Evolutionary conservation across 768 basidiomycete genomes (phyloP).

Genomic region (Phylloporus sp.): DNA sequence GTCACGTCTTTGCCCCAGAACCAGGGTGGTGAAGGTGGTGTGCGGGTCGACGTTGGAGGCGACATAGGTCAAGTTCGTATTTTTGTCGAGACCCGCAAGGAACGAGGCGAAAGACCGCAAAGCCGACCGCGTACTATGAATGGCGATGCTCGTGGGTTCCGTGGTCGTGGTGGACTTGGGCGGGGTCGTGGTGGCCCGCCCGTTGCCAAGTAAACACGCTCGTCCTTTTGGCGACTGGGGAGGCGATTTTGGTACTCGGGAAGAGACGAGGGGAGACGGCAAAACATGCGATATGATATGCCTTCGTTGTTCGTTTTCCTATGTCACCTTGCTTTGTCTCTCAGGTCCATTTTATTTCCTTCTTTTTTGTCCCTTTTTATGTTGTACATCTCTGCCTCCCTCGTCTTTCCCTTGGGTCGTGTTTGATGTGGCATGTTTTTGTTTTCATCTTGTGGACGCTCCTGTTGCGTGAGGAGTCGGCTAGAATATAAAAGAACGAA

Average conservation of each 20-base stretch:
- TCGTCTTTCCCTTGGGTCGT: constrained; percentile 12
- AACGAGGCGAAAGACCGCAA: constrained; percentile 75
- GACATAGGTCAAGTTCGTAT: constrained; percentile 52
- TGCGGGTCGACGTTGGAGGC: constrained; percentile 66
- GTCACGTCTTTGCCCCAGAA: constrained; percentile 54
- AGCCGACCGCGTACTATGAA: constrained; percentile 54
- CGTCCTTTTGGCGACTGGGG: background rate
- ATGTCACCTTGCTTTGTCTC: constrained; percentile 14
- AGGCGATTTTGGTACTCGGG: background rate
- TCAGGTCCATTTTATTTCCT: constrained; percentile 1
- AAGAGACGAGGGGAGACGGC: background rate
- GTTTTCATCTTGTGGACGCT: constrained; percentile 11
- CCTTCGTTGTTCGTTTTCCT: constrained; percentile 9
- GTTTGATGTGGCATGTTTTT: constrained; percentile 10
- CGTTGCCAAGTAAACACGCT: constrained; percentile 20
- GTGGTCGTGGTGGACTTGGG: constrained; percentile 40
- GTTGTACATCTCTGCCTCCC: constrained; percentile 12
- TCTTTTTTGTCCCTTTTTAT: constrained; percentile 4
- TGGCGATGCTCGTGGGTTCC: constrained; percentile 42
- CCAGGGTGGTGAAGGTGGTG: constrained; percentile 86
- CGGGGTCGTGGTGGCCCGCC: constrained; percentile 39
- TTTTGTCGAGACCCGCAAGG: constrained; percentile 85
- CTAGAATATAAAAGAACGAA: constrained; percentile 6
- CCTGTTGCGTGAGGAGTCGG: constrained; percentile 25
- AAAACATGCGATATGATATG: constrained; percentile 12